Conservation (phyloP, 331 rosid genomes). For the Cucumis variabilis region DNA sequence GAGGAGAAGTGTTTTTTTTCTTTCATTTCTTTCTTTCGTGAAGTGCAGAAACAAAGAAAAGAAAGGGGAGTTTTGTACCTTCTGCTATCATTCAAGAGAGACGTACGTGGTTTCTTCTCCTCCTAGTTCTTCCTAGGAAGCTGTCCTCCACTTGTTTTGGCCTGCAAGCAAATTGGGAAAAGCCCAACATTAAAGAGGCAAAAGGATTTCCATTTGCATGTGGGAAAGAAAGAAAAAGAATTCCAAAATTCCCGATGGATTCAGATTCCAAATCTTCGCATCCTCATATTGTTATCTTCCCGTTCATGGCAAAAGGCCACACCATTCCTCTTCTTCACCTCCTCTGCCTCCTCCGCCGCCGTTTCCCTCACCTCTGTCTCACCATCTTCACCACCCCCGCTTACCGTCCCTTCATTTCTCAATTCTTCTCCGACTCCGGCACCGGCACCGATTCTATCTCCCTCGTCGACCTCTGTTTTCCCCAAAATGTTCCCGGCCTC, state of each 20-base stretch:
- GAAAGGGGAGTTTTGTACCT: too few relatives aligned
- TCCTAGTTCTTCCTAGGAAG: too few relatives aligned
- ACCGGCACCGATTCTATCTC: conserved; percentile 27
- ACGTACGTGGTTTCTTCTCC: too few relatives aligned
- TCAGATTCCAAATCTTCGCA: conserved; percentile 20
- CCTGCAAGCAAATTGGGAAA: too few relatives aligned
- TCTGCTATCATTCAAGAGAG: too few relatives aligned
- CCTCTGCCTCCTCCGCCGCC: conserved; percentile 51
- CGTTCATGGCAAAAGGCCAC: conserved; percentile 84
- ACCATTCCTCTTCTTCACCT: conserved; percentile 72
- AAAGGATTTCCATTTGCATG: too few relatives aligned
- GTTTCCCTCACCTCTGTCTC: conserved; percentile 28
- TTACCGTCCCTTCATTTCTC: conserved; percentile 47
- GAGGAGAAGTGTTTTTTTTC: too few relatives aligned
- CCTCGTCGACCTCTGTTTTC: conserved; percentile 48
- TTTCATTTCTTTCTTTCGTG: too few relatives aligned
- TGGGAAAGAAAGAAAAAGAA: too few relatives aligned
- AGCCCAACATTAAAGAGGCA: too few relatives aligned
- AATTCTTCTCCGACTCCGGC: conserved; percentile 27
- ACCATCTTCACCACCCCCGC: conserved; percentile 60
- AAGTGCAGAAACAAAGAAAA: too few relatives aligned
- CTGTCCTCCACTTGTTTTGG: too few relatives aligned
- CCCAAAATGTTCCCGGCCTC: conserved; percentile 38
- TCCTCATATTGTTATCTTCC: conserved; percentile 56
- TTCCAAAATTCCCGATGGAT: not conserved